Evolutionary conservation across 176 grass and related monocot genomes (phyloP), one percentile per base, ranked within the genome.

Genomic region (Poa annua): DNA sequence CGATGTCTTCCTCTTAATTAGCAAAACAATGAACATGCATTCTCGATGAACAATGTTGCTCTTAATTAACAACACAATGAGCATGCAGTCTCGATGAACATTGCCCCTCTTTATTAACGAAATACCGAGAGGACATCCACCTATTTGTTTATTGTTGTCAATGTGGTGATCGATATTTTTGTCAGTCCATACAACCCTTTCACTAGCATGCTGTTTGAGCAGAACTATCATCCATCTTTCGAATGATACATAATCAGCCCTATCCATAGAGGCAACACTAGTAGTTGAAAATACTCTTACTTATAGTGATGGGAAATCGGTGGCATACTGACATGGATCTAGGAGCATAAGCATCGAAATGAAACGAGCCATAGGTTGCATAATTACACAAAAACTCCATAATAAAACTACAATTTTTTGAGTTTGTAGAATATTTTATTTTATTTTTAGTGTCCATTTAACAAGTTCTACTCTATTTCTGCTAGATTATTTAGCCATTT

Each of bases 71-170:
- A 0, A 70, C 42, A 68, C 65, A 69, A 69, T 69, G 36, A 69
- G 9, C 66, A 42, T 42, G 66, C 19, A 12, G 41, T 69, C 66
- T 21, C 15, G 10, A 21, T 69, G 66, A 69, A 41, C 19, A 4
- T n/a, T 68, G 66, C 0, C 35, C 35, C 19, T 68, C 66, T 68
- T 21, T 11, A 10, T 41, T 68, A 41, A 20, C 3, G 17, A 41
- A 41, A 6, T 42, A 69, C 20, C 0, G 9, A 41, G 33, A 20
- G 9, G 1, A 21, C 19, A 69, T 44, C 38, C 20, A 70, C 38
- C 11, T 70, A 70, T 70, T 70, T 36, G 32, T 33, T 66, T 66
- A 66, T 66, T 66, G 32, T 36, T 66, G 63, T 9, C 32, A 66
- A 66, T 66, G 63, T 33, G 7, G 32, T 36, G 15, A 66, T 65